Base-by-base conservation (phyloP, 306 rosid genomes). In the Ormosia semicastrata region DNA sequence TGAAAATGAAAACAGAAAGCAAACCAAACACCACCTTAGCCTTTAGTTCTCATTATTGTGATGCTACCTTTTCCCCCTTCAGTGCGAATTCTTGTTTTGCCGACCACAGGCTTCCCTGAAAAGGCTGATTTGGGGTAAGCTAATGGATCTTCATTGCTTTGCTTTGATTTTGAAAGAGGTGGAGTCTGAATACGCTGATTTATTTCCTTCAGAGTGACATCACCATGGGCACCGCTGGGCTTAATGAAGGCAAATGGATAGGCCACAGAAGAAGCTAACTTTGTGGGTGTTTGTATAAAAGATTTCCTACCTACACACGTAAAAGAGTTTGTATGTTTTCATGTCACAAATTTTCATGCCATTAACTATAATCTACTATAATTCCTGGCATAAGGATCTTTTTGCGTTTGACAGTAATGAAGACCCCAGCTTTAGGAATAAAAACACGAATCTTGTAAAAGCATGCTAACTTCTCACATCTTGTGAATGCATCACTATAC, bases 61-160 rank as follows among this genome's bases (percentile, higher is more conserved):
- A 95, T 95, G 98, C 98, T 95, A 50, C 98, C 98, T 84, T 90
- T 95, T 72, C 98, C 97, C 11, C 98, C 98, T 86, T 93, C 97
- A 0, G 94, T 95, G 81, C 81, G 98, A 40, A 95, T 93, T 79
- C 91, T 95, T 5, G 94, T 95, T 83, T 95, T 91, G 7, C 94
- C 98, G 82, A 95, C 98, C 0, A 95, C 97, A 1, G 98, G 98
- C 86, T 95, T 95, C 71, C 98, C 98, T 1, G 98, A 93, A 78
- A 95, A 93, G 36, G 98, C 98, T 18, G 98, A 95, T 82, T 89
- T 94, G 36, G 95, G 98, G 78, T 77, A 95, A 56, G 85, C 67
- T 39, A 63, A 43, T 17, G 90, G 94, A 64, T 93, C 98, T 76
- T 90, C 98, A 6, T 14, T 33, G 40, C 54, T 70, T 79, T 83